Conservation (phyloP, 345 rosid species). For the Acer yangbiense region DNA sequence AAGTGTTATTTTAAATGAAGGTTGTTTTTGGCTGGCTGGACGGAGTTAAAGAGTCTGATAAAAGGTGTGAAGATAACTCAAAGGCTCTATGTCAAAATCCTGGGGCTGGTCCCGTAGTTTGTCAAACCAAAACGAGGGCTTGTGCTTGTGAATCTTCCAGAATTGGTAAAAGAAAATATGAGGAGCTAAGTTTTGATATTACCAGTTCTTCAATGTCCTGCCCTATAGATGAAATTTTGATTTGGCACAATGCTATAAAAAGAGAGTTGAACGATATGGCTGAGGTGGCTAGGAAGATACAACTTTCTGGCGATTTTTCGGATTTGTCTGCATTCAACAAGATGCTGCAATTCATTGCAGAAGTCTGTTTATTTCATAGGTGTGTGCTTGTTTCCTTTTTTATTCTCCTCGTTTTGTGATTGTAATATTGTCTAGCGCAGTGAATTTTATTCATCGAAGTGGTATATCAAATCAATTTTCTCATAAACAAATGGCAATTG, state of each 20-base stretch:
- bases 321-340: constrained; percentile 53
- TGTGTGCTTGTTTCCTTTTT: constrained; percentile 20
- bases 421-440: background rate
- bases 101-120: constrained; percentile 13
- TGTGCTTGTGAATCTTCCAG: constrained; percentile 47
- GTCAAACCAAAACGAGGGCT: constrained; percentile 25
- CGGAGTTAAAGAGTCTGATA: constrained; percentile 34
- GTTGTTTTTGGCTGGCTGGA: constrained; percentile 61
- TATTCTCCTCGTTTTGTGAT: background rate
- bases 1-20: constrained; percentile 34
- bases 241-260: constrained; percentile 66
- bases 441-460: background rate
- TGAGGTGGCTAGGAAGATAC: constrained; percentile 52
- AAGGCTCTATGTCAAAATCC: constrained; percentile 21
- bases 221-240: constrained; percentile 60
- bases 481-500: background rate
- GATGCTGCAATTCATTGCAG: constrained; percentile 64
- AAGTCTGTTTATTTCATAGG: constrained; percentile 69
- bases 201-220: constrained; percentile 30
- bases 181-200: constrained; percentile 34
- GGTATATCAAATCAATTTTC: constrained; percentile 9
- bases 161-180: constrained; percentile 49
- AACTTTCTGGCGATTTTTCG: constrained; percentile 49
- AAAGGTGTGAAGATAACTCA: constrained; percentile 31
- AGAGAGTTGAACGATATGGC: constrained; percentile 52